These are phyloP conservation scores for apple (Malus domestica) DNA, from an alignment of 306 rosid genomes.

Conservation along the genomic window DNA sequence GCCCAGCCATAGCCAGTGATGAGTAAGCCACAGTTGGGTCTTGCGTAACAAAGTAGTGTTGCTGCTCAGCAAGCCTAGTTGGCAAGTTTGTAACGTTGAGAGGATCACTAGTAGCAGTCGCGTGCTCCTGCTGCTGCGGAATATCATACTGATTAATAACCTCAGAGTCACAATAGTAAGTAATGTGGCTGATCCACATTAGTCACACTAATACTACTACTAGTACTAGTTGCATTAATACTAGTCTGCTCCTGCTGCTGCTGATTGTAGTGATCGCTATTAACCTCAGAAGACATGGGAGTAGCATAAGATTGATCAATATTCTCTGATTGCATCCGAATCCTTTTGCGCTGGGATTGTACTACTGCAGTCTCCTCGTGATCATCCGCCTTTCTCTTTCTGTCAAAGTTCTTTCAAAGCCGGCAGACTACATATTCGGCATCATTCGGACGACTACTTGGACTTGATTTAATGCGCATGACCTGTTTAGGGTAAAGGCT, in stretches of 20 bases:
- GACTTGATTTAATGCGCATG: background rate
- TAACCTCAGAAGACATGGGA: too few species aligned
- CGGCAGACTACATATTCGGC: background rate
- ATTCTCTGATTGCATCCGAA: too few species aligned
- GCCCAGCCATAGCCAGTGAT: background rate
- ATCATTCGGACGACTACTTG: background rate
- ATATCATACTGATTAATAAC: background rate
- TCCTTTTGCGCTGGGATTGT: too few species aligned
- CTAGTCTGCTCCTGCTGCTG: too few species aligned
- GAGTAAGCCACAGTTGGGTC: background rate
- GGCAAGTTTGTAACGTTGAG: background rate
- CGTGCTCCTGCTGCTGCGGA: background rate
- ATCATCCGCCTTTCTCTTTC: background rate
- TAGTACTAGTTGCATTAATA: too few species aligned
- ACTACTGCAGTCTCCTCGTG: too few species aligned
- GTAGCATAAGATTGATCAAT: too few species aligned
- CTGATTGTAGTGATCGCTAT: too few species aligned
- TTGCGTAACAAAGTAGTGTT: background rate
- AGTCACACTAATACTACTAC: background rate
- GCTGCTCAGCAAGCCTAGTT: background rate
- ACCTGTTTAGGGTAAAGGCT: background rate
- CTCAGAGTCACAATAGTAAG: background rate
- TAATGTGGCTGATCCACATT: background rate
- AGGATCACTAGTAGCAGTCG: background rate
- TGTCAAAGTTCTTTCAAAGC: background rate